Percentiles rank a stretch among this genome's conserved stretches.
Evolutionary conservation across 2,329 filamentous ascomycete genomes (phyloP).

Genomic region (Geoglossum cookeanum): DNA sequence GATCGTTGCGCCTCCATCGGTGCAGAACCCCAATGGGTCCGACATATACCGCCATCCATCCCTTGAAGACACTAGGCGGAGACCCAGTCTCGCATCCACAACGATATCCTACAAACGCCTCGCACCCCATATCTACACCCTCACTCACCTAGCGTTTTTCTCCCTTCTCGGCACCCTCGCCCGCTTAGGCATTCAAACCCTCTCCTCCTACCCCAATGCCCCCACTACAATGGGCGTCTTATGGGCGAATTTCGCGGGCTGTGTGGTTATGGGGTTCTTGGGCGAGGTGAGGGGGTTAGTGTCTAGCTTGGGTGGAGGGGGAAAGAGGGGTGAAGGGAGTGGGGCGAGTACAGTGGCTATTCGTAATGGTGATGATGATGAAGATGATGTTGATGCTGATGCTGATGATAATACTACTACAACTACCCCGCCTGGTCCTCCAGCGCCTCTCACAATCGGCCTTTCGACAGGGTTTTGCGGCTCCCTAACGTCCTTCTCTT

Average conservation of each 20-base stretch:
- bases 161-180: slow-evolving; percentile 70
- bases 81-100: slow-evolving; percentile 1
- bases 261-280: slow-evolving; percentile 70
- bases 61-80: slow-evolving; percentile 19
- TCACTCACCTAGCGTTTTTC: slow-evolving; percentile 73
- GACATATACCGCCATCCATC: slow-evolving; percentile 17
- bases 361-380: slow-evolving; percentile 21
- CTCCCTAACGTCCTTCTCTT: slow-evolving; percentile 77
- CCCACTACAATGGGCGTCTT: slow-evolving; percentile 56
- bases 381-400: slow-evolving; percentile 14
- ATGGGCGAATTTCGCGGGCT: slow-evolving; percentile 78
- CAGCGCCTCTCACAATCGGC: slow-evolving; percentile 57
- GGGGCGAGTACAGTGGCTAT: background rate
- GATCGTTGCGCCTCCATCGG: slow-evolving; percentile 21
- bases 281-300: slow-evolving; percentile 62
- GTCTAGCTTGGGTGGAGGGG: slow-evolving; percentile 37
- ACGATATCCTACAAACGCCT: slow-evolving; percentile 24
- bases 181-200: slow-evolving; percentile 56
- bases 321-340: background rate
- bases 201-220: slow-evolving; percentile 62
- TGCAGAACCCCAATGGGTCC: slow-evolving; percentile 24
- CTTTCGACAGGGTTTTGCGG: slow-evolving; percentile 77
- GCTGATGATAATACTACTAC: background rate
- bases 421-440: slow-evolving; percentile 8
- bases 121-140: slow-evolving; percentile 44